Conservation (phyloP, 345 rosid genomes). For the Euphorbia pulcherrima region DNA sequence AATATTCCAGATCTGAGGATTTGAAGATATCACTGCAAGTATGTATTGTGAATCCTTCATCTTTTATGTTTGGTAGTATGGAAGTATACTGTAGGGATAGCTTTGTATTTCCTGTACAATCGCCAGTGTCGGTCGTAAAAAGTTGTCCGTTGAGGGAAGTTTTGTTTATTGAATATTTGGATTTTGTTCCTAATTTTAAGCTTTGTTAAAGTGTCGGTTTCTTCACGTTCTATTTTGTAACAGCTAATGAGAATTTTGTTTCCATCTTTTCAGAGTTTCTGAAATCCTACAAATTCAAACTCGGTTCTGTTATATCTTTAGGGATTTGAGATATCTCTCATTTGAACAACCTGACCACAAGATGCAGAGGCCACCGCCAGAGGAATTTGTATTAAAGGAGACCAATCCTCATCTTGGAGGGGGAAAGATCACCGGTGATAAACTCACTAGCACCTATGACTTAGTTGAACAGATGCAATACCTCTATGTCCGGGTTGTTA, state of each 20-base stretch:
- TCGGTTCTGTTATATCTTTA: constrained; percentile 6
- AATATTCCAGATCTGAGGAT: constrained; percentile 50
- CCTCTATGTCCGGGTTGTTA: constrained; percentile 82
- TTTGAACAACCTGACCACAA: constrained; percentile 15
- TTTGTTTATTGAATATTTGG: constrained; percentile 17
- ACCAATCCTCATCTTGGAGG: constrained; percentile 85
- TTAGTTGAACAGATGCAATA: constrained; percentile 91
- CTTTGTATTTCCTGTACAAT: neutral
- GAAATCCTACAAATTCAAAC: constrained; percentile 14
- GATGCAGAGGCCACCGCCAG: constrained; percentile 78
- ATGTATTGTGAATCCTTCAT: constrained; percentile 10
- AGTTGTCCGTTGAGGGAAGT: constrained; percentile 3
- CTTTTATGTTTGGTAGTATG: constrained; percentile 4
- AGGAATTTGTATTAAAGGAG: constrained; percentile 65
- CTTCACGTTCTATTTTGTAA: constrained; percentile 15
- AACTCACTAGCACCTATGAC: constrained; percentile 72
- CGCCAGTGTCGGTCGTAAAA: neutral
- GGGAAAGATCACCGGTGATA: constrained; percentile 63
- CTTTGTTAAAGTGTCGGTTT: constrained; percentile 17
- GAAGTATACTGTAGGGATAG: neutral
- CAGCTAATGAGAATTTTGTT: constrained; percentile 21
- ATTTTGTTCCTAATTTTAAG: constrained; percentile 20
- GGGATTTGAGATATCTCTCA: constrained; percentile 11
- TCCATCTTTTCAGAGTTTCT: constrained; percentile 29
- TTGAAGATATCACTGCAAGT: constrained; percentile 19